Percentiles rank a stretch among this genome's conserved stretches.
phyloP scores from a whole-genome alignment of 495 filamentous ascomycete genomes.

The Daldinia childiae region DNA sequence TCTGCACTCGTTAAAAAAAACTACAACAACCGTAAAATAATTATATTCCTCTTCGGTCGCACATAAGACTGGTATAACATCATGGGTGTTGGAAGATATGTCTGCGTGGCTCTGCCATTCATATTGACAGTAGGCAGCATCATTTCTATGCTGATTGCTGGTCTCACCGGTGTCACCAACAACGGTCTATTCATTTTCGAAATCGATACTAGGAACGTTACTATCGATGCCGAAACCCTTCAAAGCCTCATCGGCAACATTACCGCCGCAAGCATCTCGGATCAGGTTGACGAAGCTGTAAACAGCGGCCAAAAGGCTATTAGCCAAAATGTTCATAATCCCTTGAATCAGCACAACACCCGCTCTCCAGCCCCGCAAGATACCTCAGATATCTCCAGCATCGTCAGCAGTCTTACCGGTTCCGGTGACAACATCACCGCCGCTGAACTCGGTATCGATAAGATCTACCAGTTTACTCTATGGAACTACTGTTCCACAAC shows the following conservation, averaged over 20 bases:
- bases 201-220: conserved; percentile 64
- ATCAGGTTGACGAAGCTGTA: conserved; percentile 35
- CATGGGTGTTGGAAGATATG: conserved; percentile 76
- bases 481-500: conserved; percentile 83
- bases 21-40: neutral
- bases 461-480: conserved; percentile 83
- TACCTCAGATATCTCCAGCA: conserved; percentile 25
- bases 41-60: neutral
- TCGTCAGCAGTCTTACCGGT: conserved; percentile 26
- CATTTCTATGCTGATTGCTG: conserved; percentile 76
- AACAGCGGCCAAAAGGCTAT: conserved; percentile 24
- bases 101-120: conserved; percentile 85
- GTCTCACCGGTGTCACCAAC: conserved; percentile 74
- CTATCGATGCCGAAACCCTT: conserved; percentile 47
- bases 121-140: conserved; percentile 76
- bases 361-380: conserved; percentile 34
- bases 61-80: conserved; percentile 39
- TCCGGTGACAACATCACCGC: conserved; percentile 56
- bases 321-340: conserved; percentile 24
- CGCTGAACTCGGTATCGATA: conserved; percentile 66
- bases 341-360: conserved; percentile 15
- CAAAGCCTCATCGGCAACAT: conserved; percentile 29
- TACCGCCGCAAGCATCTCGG: conserved; percentile 33
- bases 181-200: conserved; percentile 78
- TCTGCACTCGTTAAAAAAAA: conserved; percentile 18